Percentiles rank a stretch among this genome's conserved stretches.
Conservation (phyloP, 1,284 basidiomycete species). For the Papiliotrema nemorosa region DNA sequence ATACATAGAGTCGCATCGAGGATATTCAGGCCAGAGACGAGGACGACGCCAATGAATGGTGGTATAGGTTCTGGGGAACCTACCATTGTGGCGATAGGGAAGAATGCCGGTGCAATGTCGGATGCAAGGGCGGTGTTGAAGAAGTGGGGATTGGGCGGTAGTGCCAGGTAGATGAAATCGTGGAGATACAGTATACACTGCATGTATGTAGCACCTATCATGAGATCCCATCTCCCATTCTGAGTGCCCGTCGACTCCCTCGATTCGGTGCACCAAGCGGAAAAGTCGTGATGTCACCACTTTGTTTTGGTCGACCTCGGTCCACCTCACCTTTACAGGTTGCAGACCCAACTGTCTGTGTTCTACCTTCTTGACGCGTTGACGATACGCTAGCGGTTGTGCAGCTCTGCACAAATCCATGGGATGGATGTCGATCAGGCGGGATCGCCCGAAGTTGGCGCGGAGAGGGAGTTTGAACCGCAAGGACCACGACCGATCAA, state of each 20-base stretch:
- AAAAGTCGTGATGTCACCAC: too few relatives aligned
- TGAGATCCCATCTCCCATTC: too few relatives aligned
- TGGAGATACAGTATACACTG: too few relatives aligned
- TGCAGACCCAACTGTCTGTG: too few relatives aligned
- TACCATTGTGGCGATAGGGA: conserved; percentile 52
- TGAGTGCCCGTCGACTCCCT: too few relatives aligned
- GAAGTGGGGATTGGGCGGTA: conserved; percentile 41
- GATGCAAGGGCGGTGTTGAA: conserved; percentile 44
- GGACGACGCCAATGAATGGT: conserved; percentile 36
- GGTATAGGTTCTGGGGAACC: conserved; percentile 48
- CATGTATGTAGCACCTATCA: too few relatives aligned
- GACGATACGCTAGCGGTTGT: too few relatives aligned
- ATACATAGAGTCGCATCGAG: conserved; percentile 46
- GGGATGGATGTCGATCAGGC: conserved; percentile 14
- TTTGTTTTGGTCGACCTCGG: too few relatives aligned
- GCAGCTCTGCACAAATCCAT: too few relatives aligned
- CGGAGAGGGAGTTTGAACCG: conserved; percentile 17
- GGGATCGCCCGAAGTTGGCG: background rate
- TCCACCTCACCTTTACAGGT: too few relatives aligned
- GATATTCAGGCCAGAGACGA: conserved; percentile 34
- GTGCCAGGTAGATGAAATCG: background rate
- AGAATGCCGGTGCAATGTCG: conserved; percentile 36
- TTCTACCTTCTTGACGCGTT: too few relatives aligned
- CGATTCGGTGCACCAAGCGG: too few relatives aligned
- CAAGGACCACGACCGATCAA: conserved; percentile 45